A percentile compares a stretch with the other conserved stretches of the same genome.
Conservation (phyloP, 257 asterid genomes). For the Catharanthus roseus region DNA sequence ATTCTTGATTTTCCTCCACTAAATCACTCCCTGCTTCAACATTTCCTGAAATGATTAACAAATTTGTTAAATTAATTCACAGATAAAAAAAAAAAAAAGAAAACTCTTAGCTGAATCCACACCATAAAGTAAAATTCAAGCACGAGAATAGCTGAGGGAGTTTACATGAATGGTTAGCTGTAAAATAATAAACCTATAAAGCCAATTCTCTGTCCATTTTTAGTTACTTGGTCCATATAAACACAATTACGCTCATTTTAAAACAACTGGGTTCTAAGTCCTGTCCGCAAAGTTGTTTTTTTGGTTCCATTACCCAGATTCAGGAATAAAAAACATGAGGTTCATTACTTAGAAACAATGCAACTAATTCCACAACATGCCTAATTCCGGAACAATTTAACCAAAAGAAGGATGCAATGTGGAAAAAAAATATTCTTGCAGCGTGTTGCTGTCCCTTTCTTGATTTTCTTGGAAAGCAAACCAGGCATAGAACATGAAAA, state of each 20-base stretch:
- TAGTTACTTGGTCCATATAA: neutral
- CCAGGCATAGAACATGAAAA: neutral
- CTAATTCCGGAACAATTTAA: neutral
- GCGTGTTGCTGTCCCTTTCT: neutral
- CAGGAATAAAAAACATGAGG: neutral
- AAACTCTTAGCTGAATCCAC: neutral
- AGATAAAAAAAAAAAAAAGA: neutral
- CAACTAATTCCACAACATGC: neutral
- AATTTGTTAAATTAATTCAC: neutral
- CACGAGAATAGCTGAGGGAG: neutral
- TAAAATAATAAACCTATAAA: neutral
- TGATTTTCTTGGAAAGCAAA: constrained; percentile 4
- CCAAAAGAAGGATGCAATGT: no score
- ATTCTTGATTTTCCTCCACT: constrained; percentile 30
- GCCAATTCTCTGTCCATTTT: neutral
- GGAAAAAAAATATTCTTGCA: no score
- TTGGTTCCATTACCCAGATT: neutral
- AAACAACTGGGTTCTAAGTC: neutral
- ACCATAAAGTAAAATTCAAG: constrained; percentile 1
- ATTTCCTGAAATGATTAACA: constrained; percentile 33
- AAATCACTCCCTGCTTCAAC: constrained; percentile 29
- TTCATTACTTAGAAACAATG: neutral
- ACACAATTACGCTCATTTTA: neutral
- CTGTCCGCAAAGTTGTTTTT: no score
- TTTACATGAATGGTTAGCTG: neutral